Base-by-base conservation (phyloP, 2,329 filamentous ascomycete species). In the Aspergillus melleus region DNA sequence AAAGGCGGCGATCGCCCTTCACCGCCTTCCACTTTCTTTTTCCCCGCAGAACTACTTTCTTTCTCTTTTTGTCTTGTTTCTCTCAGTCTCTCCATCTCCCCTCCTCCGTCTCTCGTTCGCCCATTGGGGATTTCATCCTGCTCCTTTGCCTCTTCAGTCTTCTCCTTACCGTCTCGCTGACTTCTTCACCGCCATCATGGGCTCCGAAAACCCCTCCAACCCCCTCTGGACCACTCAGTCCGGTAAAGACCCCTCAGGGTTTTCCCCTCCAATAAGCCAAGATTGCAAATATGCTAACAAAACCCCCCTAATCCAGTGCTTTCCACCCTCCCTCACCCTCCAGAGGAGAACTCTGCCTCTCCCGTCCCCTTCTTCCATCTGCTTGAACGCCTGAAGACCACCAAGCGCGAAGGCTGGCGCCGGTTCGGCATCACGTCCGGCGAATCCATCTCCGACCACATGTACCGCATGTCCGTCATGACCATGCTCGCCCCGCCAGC, bases 381-480 rank as follows among this genome's bases (percentile, higher is more conserved):
- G 61, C 86, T 99, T 64, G 91, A 96, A 77, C 90, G 91, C 53
- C 85, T 99, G 59, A 99, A 99, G 85, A 97, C 93, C 8, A 96
- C 91, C 62, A 96, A 96, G 77, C 90, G 95, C 61, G 95, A 97
- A 78, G 95, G 95, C 65, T 99, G 95, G 95, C 86, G 90, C 58
- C 87, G 95, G 42, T 97, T 97, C 74, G 88, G 87, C 44, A 92
- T 99, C 67, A 67, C 75, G 58, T 65, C 66, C 59, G 90, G 91
- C 74, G 95, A 99, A 77, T 96, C 92, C 2, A 97, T 99, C 72
- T 86, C 91, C 56, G 95, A 99, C 80, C 95, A 99, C 83, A 99
- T 99, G 95, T 99, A 98, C 79, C 92, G 95, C 79, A 99, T 99
- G 95, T 92, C 93, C 53, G 86, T 99, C 67, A 92, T 99, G 76